A percentile compares a stretch with the other conserved stretches of the same genome.
These are phyloP conservation scores for Aspergillus spinulosporus DNA, from an alignment of 2,329 filamentous ascomycete species.

Conservation along the genomic window DNA sequence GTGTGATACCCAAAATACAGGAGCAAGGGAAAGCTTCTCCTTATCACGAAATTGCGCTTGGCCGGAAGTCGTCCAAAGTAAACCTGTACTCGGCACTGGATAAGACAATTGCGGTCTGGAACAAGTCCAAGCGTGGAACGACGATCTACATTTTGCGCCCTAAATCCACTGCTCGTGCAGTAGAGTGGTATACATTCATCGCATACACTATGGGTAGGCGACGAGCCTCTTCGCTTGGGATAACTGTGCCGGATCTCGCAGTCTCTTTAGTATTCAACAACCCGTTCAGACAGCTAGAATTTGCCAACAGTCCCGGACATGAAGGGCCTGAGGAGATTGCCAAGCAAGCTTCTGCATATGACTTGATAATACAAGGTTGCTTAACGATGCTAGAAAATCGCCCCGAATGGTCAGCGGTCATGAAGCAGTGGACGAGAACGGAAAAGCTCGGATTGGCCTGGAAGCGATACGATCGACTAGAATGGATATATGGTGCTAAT, in stretches of 20 bases:
- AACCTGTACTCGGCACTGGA: slow-evolving; percentile 67
- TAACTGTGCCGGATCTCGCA: slow-evolving; percentile 64
- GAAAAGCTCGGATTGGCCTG: slow-evolving; percentile 66
- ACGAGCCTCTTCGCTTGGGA: slow-evolving; percentile 56
- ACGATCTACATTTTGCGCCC: slow-evolving; percentile 64
- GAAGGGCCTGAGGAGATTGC: slow-evolving; percentile 45
- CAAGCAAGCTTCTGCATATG: slow-evolving; percentile 54
- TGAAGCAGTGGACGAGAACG: slow-evolving; percentile 60
- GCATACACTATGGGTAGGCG: slow-evolving; percentile 60
- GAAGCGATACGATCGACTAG: slow-evolving; percentile 68
- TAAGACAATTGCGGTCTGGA: slow-evolving; percentile 66
- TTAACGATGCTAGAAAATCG: slow-evolving; percentile 59
- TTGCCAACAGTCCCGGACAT: slow-evolving; percentile 39
- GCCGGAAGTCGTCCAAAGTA: slow-evolving; percentile 54
- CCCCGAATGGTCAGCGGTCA: slow-evolving; percentile 60
- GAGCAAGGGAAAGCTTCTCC: slow-evolving; percentile 54
- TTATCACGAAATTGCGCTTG: slow-evolving; percentile 59
- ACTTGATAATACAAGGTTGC: slow-evolving; percentile 57
- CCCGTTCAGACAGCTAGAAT: slow-evolving; percentile 56
- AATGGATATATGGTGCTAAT: slow-evolving; percentile 66
- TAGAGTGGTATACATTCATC: slow-evolving; percentile 70
- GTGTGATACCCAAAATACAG: slow-evolving; percentile 63
- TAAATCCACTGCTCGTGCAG: slow-evolving; percentile 60
- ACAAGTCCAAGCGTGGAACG: slow-evolving; percentile 54
- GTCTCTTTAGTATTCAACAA: slow-evolving; percentile 60